phyloP scores from a whole-genome alignment of 192 early-diverging fungal species.

The Spinellus fusiger region DNA sequence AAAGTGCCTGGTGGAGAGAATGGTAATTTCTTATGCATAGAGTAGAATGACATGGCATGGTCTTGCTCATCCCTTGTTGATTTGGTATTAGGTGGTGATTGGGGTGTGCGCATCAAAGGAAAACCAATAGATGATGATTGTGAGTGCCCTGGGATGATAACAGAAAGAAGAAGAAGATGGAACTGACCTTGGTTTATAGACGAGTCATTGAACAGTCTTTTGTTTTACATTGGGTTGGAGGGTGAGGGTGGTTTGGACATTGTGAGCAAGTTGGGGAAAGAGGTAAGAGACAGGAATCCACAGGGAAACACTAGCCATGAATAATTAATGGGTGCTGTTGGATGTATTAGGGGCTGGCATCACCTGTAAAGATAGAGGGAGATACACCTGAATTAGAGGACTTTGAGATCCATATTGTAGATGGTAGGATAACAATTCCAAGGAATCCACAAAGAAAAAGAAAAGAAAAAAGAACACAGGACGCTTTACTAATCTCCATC shows the following conservation, averaged over 20 bases:
- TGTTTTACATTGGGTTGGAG: constrained; percentile 80
- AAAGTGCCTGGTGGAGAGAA: constrained; percentile 60
- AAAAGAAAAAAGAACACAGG: background rate
- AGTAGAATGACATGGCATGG: too few relatives aligned
- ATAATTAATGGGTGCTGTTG: background rate
- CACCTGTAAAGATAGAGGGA: constrained; percentile 43
- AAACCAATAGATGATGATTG: constrained; percentile 41
- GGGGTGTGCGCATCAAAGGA: constrained; percentile 75
- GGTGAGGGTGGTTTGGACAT: constrained; percentile 59
- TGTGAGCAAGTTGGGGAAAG: constrained; percentile 19
- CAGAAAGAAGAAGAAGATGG: background rate
- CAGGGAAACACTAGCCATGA: background rate
- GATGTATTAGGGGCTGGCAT: constrained; percentile 24
- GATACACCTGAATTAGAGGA: constrained; percentile 63
- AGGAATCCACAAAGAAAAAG: background rate
- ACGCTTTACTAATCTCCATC: background rate
- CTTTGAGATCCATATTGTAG: constrained; percentile 56
- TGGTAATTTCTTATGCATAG: constrained; percentile 41
- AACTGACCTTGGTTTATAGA: constrained; percentile 1
- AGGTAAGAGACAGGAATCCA: constrained; percentile 1
- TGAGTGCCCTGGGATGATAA: constrained; percentile 9
- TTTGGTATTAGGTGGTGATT: constrained; percentile 55
- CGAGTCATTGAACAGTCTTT: constrained; percentile 41
- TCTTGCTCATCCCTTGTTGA: background rate
- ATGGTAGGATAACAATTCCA: constrained; percentile 37